Percentiles rank a stretch among this genome's conserved stretches.
Conservation (phyloP, 2,329 filamentous ascomycete genomes). For the Metarhizium robertsii region DNA sequence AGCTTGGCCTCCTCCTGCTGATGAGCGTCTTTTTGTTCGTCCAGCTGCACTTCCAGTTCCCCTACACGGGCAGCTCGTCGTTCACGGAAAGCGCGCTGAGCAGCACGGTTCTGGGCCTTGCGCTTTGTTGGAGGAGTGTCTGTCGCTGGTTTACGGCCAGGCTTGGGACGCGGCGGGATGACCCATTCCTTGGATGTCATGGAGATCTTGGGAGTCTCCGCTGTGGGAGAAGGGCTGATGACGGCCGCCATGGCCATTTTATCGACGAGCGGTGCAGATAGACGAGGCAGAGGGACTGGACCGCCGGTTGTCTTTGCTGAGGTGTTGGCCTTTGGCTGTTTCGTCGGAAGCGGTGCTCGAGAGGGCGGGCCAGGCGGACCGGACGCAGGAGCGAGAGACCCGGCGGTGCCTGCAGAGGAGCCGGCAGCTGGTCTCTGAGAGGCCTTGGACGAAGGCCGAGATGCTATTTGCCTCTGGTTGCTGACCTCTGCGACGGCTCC, state of each 20-base stretch:
- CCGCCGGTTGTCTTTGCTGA: conserved; percentile 19
- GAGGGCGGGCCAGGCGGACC: conserved; percentile 12
- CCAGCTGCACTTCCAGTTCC: conserved; percentile 60
- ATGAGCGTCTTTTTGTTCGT: conserved; percentile 48
- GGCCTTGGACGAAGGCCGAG: not conserved
- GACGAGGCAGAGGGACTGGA: conserved; percentile 16
- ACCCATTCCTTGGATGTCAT: conserved; percentile 82
- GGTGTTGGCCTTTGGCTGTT: conserved; percentile 8
- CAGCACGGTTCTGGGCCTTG: conserved; percentile 88
- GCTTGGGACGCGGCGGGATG: conserved; percentile 75
- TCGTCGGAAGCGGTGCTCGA: conserved; percentile 15
- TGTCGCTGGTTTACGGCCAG: conserved; percentile 86
- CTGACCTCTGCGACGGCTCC: not conserved
- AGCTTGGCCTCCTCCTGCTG: conserved; percentile 49
- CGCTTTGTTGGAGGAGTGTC: conserved; percentile 89
- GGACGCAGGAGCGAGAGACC: not conserved
- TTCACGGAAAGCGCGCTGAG: conserved; percentile 84
- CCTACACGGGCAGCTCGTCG: conserved; percentile 76
- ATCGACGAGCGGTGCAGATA: conserved; percentile 28
- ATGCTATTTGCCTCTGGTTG: conserved; percentile 1
- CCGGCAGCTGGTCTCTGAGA: conserved; percentile 3
- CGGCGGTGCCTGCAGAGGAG: conserved; percentile 10
- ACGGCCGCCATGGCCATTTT: conserved; percentile 40
- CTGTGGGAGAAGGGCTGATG: conserved; percentile 29
- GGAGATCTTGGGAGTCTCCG: conserved; percentile 38